These are phyloP conservation scores for Malassezia equina DNA, from an alignment of 1,284 basidiomycete genomes.

Conservation along the genomic window DNA sequence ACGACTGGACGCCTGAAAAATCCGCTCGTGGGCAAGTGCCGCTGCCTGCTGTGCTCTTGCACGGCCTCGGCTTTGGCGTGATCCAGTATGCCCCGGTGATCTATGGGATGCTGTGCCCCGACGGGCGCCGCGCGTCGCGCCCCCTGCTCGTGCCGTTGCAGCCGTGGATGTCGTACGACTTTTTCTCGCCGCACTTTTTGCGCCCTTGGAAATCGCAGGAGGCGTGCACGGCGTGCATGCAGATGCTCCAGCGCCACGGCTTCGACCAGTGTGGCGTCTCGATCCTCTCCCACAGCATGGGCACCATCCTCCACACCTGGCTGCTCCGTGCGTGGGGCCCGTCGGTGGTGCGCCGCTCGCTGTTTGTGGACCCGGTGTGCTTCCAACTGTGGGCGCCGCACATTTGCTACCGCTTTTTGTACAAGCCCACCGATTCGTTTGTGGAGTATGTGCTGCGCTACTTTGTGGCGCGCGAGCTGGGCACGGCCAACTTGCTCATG, in stretches of 20 bases:
- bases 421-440: slow-evolving; percentile 28
- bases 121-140: slow-evolving; percentile 16
- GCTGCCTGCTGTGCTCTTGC: slow-evolving; percentile 31
- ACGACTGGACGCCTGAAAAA: slow-evolving; percentile 10
- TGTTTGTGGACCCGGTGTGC: slow-evolving; percentile 44
- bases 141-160: slow-evolving; percentile 39
- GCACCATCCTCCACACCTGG: slow-evolving; percentile 39
- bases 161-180: slow-evolving; percentile 35
- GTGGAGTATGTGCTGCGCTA: slow-evolving; percentile 37
- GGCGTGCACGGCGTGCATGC: slow-evolving; percentile 23
- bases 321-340: slow-evolving; percentile 25
- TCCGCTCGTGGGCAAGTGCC: slow-evolving; percentile 7
- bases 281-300: slow-evolving; percentile 42
- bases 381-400: slow-evolving; percentile 40
- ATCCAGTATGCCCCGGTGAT: slow-evolving; percentile 27
- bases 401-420: slow-evolving; percentile 38
- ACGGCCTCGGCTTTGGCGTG: slow-evolving; percentile 39
- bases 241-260: slow-evolving; percentile 20
- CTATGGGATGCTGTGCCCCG: slow-evolving; percentile 19
- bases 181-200: slow-evolving; percentile 32
- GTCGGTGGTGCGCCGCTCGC: slow-evolving; percentile 20
- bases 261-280: slow-evolving; percentile 24
- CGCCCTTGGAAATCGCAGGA: slow-evolving; percentile 31
- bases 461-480: slow-evolving; percentile 36
- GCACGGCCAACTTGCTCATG: slow-evolving; percentile 31